A percentile compares a stretch with the other conserved stretches of the same genome.
phyloP scores from a whole-genome alignment of 1,284 basidiomycete species.

The Exobasidium cylindrosporum region DNA sequence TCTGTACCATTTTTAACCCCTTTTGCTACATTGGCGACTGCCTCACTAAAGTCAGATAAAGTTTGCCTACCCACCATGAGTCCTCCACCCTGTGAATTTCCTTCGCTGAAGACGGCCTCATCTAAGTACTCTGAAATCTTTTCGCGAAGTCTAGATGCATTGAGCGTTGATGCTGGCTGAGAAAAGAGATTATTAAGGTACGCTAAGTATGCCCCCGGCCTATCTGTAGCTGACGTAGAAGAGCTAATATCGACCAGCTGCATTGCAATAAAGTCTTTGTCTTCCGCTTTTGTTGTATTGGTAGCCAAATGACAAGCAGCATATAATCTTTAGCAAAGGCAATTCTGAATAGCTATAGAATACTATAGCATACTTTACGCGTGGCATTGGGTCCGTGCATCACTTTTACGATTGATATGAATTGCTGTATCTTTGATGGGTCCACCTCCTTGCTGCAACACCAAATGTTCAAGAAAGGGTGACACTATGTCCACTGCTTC shows the following conservation, averaged over 20 bases:
- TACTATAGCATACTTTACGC: no score
- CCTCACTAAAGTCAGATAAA: conserved; percentile 67
- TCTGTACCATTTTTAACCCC: conserved; percentile 58
- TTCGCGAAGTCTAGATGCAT: conserved; percentile 19
- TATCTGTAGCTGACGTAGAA: neutral
- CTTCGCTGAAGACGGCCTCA: conserved; percentile 73
- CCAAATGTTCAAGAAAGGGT: no score
- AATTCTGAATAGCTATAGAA: no score
- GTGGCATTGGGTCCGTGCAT: neutral
- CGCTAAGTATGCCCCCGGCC: conserved; percentile 6
- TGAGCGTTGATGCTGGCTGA: conserved; percentile 18
- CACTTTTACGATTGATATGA: no score
- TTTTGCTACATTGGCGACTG: conserved; percentile 33
- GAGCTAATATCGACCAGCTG: neutral
- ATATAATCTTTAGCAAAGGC: no score
- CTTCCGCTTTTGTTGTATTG: no score
- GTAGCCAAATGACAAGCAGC: no score
- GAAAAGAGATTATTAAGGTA: conserved; percentile 15
- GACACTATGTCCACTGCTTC: neutral
- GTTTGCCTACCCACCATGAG: conserved; percentile 81
- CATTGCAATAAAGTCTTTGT: neutral
- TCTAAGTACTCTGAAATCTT: conserved; percentile 63
- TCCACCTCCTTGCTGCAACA: no score
- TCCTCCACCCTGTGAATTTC: conserved; percentile 60
- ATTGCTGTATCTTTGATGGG: no score